These are phyloP conservation scores for Exophiala sp. DNA, from an alignment of 2,329 filamentous ascomycete species.

Conservation along the genomic window DNA sequence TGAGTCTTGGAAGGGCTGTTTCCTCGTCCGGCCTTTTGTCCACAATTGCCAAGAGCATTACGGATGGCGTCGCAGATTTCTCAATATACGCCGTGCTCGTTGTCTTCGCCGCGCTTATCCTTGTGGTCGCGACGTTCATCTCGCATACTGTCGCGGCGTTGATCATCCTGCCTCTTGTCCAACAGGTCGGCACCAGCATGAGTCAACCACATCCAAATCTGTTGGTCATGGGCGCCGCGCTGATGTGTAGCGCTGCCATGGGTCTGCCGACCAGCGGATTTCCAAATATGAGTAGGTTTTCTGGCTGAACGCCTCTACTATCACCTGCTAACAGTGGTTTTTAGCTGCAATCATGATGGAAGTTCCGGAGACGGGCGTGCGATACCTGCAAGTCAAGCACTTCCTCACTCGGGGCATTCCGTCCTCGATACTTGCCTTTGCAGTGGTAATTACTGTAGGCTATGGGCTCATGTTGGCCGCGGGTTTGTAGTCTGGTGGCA, in stretches of 20 bases:
- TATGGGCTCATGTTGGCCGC: constrained; percentile 84
- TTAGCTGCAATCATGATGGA: constrained; percentile 98
- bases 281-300: constrained; percentile 94
- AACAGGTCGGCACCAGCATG: constrained; percentile 81
- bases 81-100: constrained; percentile 82
- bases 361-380: constrained; percentile 80
- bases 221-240: constrained; percentile 86
- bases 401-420: constrained; percentile 94
- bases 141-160: constrained; percentile 94
- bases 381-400: constrained; percentile 88
- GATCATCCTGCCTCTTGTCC: constrained; percentile 88
- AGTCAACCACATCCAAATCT: constrained; percentile 87
- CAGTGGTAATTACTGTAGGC: constrained; percentile 80
- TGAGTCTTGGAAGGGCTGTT: constrained; percentile 90
- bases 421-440: constrained; percentile 74
- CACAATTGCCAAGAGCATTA: constrained; percentile 78
- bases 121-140: constrained; percentile 96
- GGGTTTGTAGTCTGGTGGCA: constrained; percentile 50
- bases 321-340: constrained; percentile 1
- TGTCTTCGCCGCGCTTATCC: constrained; percentile 77
- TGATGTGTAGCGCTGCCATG: constrained; percentile 99
- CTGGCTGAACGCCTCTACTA: constrained; percentile 6
- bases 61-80: constrained; percentile 67
- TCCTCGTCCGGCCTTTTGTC: constrained; percentile 88
- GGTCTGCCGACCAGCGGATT: constrained; percentile 92